Evolutionary conservation across 768 basidiomycete genomes (phyloP).

Genomic region (Daedaleopsis nitida): DNA sequence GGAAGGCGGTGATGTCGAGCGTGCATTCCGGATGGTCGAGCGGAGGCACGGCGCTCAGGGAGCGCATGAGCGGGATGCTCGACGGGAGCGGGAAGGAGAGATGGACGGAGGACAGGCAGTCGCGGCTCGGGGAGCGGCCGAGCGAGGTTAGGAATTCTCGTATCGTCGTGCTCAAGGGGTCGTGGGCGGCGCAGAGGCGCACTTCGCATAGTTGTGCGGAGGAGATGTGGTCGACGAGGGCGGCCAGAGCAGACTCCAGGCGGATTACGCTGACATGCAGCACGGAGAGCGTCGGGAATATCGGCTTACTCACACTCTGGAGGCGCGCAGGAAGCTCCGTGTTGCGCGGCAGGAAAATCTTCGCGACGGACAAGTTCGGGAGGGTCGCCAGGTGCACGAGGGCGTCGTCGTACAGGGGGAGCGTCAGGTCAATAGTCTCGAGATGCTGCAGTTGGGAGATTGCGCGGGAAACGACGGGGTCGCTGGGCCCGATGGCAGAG

Average conservation of each 20-base stretch:
- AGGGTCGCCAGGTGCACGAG: conserved; percentile 9
- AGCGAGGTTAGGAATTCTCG: conserved; percentile 7
- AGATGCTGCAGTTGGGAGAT: conserved; percentile 7
- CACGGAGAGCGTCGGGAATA: conserved; percentile 7
- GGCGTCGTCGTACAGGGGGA: conserved; percentile 14
- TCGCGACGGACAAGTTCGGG: conserved; percentile 7
- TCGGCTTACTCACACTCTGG: neutral
- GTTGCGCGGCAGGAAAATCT: conserved; percentile 11
- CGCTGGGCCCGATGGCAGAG: conserved; percentile 12
- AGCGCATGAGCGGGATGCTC: conserved; percentile 19
- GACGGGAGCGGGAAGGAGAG: conserved; percentile 15
- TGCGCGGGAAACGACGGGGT: conserved; percentile 8
- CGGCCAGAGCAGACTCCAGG: conserved; percentile 2
- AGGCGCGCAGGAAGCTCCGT: conserved; percentile 11
- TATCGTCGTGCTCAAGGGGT: conserved; percentile 2
- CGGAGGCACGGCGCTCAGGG: conserved; percentile 13
- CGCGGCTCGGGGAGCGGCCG: neutral
- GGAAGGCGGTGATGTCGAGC: conserved; percentile 4
- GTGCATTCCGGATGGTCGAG: conserved; percentile 6
- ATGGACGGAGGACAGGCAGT: conserved; percentile 2
- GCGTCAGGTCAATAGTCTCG: conserved; percentile 14
- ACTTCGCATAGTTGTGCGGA: conserved; percentile 14
- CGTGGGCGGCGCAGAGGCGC: conserved; percentile 10
- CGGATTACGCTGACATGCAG: conserved; percentile 10
- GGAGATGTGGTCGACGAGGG: conserved; percentile 9